Evolutionary conservation across 805 yeast species (phyloP).

Genomic region (Aciculoconidium aculeatum): DNA sequence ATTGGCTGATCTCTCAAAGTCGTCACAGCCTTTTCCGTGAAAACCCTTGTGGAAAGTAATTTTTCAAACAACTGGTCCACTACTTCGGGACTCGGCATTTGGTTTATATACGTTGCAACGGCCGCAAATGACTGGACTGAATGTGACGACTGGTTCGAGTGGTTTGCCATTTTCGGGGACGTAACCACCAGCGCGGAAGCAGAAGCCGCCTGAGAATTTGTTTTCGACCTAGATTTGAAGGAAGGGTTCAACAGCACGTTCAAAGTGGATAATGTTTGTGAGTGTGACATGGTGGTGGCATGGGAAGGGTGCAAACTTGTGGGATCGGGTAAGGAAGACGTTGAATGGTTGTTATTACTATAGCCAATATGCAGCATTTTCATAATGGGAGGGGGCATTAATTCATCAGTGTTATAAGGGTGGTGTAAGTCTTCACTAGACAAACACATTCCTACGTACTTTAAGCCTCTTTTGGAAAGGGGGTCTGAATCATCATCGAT

Average conservation of each 20-base stretch:
- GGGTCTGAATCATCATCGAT: constrained; percentile 5
- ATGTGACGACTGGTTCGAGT: constrained; percentile 8
- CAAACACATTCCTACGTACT: constrained; percentile 25
- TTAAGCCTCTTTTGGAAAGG: constrained; percentile 14
- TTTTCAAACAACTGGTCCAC: constrained; percentile 37
- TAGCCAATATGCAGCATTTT: constrained; percentile 2
- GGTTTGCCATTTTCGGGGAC: constrained; percentile 2
- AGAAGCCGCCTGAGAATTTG: too few relatives aligned
- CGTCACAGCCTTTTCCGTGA: constrained; percentile 29
- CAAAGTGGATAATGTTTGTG: constrained; percentile 1
- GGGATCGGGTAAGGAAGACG: constrained; percentile 3
- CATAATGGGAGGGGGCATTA: constrained; percentile 17
- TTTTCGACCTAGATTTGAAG: too few relatives aligned
- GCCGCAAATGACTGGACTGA: constrained; percentile 29
- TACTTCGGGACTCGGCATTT: constrained; percentile 29
- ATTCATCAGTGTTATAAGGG: constrained; percentile 14
- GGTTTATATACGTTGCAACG: constrained; percentile 25
- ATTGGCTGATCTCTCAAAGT: constrained; percentile 28
- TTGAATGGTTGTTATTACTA: constrained; percentile 2
- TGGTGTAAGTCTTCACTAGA: constrained; percentile 10
- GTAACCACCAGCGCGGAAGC: constrained; percentile 2
- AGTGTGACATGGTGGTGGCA: constrained; percentile 1
- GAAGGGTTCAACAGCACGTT: too few relatives aligned
- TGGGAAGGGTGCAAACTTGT: too few relatives aligned
- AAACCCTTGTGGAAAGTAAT: constrained; percentile 31